Evolutionary conservation across 2,329 filamentous ascomycete species (phyloP), one percentile per base, ranked within the genome.

Genomic region (Hymenoscyphus repandus): DNA sequence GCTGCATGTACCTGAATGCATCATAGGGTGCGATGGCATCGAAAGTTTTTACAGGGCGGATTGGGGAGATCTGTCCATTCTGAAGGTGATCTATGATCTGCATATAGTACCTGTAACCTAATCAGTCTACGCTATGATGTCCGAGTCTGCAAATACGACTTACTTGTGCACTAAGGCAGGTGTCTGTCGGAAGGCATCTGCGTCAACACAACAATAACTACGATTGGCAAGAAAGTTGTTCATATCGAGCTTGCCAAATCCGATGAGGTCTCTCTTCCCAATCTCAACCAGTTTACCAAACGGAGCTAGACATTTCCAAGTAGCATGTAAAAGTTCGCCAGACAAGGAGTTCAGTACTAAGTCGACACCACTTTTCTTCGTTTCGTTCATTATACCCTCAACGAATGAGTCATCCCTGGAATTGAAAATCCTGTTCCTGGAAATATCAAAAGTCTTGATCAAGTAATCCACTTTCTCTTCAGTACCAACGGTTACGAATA

Each of bases 251-350:
- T 55, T 44, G 2, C 12, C 42, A 32, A 64, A 50, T 1, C 55
- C 52, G 4, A 31, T 27, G 2, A 51, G 27, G 27, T 50, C 47
- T 22, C 41, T 60, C 33, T 64, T 65, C 1, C 66, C 64, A 38
- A 70, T 63, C 49, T 71, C 69, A 1, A 71, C 41, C 49, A 71
- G 67, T 7, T 62, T 55, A 1, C 68, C 68, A 40, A 62, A 63
- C 0, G 54, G 52, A 5, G 65, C 64, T n/a, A 68, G 60, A 42
- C 72, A 74, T 6, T 65, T 50, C 71, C 70, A 76, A 0, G 69
- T 72, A 5, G 60, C 52, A 17, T 56, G 55, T 1, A 64, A 52
- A 1, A 56, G 20, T 3, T 64, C 58, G 5, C 62, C 62, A 9
- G 39, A 44, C 3, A 49, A 34, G 13, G 31, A 44, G 18, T 52